Conservation (phyloP, 495 filamentous ascomycete genomes). For the Xylaria venustula region DNA sequence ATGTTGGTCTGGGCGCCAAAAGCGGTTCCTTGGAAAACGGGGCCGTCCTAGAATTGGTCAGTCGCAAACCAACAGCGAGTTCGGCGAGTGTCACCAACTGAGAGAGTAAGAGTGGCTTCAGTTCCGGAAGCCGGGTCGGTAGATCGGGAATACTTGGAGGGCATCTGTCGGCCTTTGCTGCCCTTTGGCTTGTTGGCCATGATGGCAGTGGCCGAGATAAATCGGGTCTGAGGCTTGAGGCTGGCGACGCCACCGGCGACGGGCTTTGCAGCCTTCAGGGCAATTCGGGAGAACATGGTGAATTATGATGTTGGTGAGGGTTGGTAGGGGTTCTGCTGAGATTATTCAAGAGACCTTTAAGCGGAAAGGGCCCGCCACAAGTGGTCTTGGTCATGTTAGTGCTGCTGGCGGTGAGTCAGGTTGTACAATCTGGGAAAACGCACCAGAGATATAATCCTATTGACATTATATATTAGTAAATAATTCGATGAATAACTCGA, state of each 20-base stretch:
- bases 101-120: conserved; percentile 88
- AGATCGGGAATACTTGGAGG: conserved; percentile 35
- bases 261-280: conserved; percentile 52
- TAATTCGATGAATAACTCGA: too few relatives aligned
- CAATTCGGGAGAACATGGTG: conserved; percentile 70
- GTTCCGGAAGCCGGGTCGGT: conserved; percentile 66
- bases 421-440: conserved; percentile 26
- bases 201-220: conserved; percentile 53
- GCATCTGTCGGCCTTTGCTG: conserved; percentile 62
- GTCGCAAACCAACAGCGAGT: not conserved
- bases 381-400: conserved; percentile 68
- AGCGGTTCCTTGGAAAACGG: conserved; percentile 89
- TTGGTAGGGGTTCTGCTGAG: conserved; percentile 15
- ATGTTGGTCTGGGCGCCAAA: conserved; percentile 91
- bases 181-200: conserved; percentile 42
- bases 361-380: conserved; percentile 84
- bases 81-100: conserved; percentile 48
- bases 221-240: conserved; percentile 41
- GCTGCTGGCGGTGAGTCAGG: conserved; percentile 44
- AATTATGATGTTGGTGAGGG: conserved; percentile 18
- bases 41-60: conserved; percentile 61
- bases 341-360: conserved; percentile 36
- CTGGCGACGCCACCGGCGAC: conserved; percentile 36
- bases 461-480: conserved; percentile 33
- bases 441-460: conserved; percentile 95